Conservation (phyloP, 495 filamentous ascomycete species). For the Talaromyces thailandensis region DNA sequence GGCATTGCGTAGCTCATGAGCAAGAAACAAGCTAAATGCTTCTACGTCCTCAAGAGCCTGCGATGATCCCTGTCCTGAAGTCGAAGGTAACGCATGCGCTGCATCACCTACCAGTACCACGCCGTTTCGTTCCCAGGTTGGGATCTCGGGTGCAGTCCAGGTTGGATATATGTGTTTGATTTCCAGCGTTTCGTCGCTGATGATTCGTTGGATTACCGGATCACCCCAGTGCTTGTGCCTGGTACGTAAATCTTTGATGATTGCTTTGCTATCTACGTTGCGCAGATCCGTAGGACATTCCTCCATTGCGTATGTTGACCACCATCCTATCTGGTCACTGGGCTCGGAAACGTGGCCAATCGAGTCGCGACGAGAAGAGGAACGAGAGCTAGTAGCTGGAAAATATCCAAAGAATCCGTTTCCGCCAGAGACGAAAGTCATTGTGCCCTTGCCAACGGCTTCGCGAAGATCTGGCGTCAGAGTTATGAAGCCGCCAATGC, state of each 20-base stretch:
- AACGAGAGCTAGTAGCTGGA: conserved; percentile 16
- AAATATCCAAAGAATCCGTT: conserved; percentile 54
- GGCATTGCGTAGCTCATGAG: conserved; percentile 14
- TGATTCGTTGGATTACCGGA: conserved; percentile 38
- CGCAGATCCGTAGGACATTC: conserved; percentile 23
- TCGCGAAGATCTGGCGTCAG: conserved; percentile 14
- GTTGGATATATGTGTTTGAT: conserved; percentile 45
- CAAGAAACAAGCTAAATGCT: conserved; percentile 25
- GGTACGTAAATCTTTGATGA: conserved; percentile 30
- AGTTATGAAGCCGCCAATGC: conserved; percentile 45
- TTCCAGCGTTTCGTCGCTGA: conserved; percentile 19
- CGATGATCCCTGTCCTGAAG: conserved; percentile 36
- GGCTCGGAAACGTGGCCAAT: conserved; percentile 23
- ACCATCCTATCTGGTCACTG: conserved; percentile 32
- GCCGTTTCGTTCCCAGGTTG: conserved; percentile 34
- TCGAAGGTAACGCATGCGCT: conserved; percentile 39
- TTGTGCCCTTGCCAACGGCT: conserved; percentile 26
- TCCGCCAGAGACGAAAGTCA: conserved; percentile 43
- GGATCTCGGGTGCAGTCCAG: conserved; percentile 40
- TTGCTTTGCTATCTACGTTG: conserved; percentile 27
- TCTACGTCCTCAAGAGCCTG: conserved; percentile 41
- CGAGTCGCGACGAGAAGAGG: conserved; percentile 15
- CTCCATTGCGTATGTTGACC: conserved; percentile 37
- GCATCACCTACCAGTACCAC: conserved; percentile 35
- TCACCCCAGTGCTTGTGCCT: conserved; percentile 41